Conservation (phyloP, 2,329 filamentous ascomycete species). For the Sclerotiophoma versabilis region DNA sequence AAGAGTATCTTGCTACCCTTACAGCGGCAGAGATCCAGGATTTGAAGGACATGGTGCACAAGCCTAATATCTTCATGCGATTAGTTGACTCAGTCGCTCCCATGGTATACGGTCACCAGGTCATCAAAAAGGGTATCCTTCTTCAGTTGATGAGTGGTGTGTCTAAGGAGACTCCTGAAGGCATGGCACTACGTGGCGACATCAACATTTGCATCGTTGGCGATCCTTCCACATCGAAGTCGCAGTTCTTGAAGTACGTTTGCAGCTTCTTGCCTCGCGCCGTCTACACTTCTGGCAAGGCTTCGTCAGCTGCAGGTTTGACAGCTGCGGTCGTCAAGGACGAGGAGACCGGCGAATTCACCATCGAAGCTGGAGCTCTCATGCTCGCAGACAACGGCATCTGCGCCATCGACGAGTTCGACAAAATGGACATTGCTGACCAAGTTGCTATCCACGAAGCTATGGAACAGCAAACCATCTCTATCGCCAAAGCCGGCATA, state of each 20-base stretch:
- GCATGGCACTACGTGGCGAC: conserved; percentile 94
- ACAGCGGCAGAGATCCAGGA: conserved; percentile 89
- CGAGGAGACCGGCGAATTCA: conserved; percentile 97
- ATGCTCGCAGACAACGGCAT: conserved; percentile 98
- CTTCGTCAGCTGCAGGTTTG: conserved; percentile 94
- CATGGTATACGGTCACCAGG: conserved; percentile 96
- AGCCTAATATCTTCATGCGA: conserved; percentile 91
- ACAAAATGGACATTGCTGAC: conserved; percentile 98
- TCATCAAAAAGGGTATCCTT: conserved; percentile 95
- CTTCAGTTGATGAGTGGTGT: conserved; percentile 97
- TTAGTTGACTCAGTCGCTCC: conserved; percentile 93
- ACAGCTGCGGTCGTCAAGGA: conserved; percentile 98
- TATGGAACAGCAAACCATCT: conserved; percentile 99
- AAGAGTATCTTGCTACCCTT: conserved; percentile 84
- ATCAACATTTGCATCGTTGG: conserved; percentile 99
- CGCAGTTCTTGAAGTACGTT: conserved; percentile 97
- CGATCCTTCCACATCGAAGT: conserved; percentile 96
- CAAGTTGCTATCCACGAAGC: conserved; percentile 99
- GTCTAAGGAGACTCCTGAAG: conserved; percentile 87
- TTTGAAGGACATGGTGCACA: conserved; percentile 90
- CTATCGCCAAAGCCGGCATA: conserved; percentile 97
- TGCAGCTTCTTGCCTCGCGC: conserved; percentile 96
- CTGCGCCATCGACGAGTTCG: conserved; percentile 98
- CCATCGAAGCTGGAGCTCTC: conserved; percentile 95
- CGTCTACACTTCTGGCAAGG: conserved; percentile 97